Evolutionary conservation across 192 early-diverging fungal genomes (phyloP).

Genomic region (Gorgonomyces haynaldii): DNA sequence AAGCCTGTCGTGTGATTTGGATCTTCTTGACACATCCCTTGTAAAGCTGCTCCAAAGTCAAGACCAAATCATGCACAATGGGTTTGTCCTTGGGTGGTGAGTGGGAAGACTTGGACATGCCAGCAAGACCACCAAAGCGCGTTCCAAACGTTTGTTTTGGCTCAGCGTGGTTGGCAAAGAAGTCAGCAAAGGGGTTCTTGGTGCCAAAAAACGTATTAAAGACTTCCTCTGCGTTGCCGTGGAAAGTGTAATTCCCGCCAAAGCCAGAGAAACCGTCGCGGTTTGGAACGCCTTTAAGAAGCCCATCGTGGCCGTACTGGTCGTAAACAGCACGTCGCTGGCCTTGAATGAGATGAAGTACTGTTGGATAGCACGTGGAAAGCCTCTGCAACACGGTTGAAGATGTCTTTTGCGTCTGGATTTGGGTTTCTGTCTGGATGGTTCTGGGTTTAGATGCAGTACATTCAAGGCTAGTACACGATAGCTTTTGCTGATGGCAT

Average conservation of each 20-base stretch:
- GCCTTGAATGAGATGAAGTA: constrained; percentile 15
- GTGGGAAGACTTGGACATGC: constrained; percentile 28
- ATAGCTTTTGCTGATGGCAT: too few relatives aligned
- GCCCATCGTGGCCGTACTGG: constrained; percentile 40
- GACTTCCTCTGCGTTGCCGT: constrained; percentile 33
- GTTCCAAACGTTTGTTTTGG: constrained; percentile 25
- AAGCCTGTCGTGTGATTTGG: constrained; percentile 35
- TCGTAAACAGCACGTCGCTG: constrained; percentile 40
- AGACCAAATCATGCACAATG: constrained; percentile 21
- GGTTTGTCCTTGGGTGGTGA: constrained; percentile 28
- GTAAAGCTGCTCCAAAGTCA: constrained; percentile 47
- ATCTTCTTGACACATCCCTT: constrained; percentile 40
- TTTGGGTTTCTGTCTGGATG: constrained; percentile 38
- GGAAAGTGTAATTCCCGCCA: constrained; percentile 37
- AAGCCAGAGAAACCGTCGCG: constrained; percentile 31
- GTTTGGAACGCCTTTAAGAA: constrained; percentile 36
- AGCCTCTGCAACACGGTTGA: constrained; percentile 29
- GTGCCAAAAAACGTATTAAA: constrained; percentile 43
- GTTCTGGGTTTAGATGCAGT: constrained; percentile 16
- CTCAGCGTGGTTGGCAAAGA: constrained; percentile 29
- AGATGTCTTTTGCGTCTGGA: constrained; percentile 28
- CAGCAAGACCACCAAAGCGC: constrained; percentile 46
- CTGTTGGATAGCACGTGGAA: constrained; percentile 36
- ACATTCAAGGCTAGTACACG: too few relatives aligned
- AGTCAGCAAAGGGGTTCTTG: constrained; percentile 41